phyloP scores from a whole-genome alignment of 140 eudicot genomes.

The Ambrosia hybrid region DNA sequence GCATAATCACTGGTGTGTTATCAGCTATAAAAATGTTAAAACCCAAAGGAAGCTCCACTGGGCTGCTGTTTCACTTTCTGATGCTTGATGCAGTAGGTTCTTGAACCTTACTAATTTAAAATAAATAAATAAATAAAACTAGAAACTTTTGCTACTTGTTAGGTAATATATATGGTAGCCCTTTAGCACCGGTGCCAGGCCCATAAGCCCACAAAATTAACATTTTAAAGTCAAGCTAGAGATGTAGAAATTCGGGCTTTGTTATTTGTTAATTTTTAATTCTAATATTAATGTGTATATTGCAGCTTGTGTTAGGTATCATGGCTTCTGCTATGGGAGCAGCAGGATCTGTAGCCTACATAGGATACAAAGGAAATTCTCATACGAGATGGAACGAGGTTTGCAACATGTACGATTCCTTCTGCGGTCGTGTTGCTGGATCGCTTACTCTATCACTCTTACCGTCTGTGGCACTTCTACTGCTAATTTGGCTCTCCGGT shows the following conservation, averaged over 20 bases:
- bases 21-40: constrained; percentile 37
- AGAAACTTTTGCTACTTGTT: not conserved
- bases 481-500: constrained; percentile 50
- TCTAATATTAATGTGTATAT: not conserved
- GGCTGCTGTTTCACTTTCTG: constrained; percentile 33
- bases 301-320: constrained; percentile 65
- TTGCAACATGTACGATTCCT: constrained; percentile 50
- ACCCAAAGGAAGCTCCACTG: constrained; percentile 29
- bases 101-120: too few species aligned
- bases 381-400: constrained; percentile 52
- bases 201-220: too few species aligned
- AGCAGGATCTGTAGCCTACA: constrained; percentile 57
- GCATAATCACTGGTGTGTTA: constrained; percentile 45
- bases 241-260: too few species aligned
- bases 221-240: too few species aligned
- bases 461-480: constrained; percentile 47
- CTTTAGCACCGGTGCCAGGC: too few species aligned
- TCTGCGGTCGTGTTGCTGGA: constrained; percentile 48
- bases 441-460: constrained; percentile 38
- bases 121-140: too few species aligned
- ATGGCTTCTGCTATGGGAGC: constrained; percentile 75
- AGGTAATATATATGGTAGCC: too few species aligned
- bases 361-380: constrained; percentile 66
- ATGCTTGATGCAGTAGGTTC: constrained; percentile 58
- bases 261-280: too few species aligned